Evolutionary conservation across 2,329 filamentous ascomycete genomes (phyloP).

Genomic region (Mollisia scopiformis): DNA sequence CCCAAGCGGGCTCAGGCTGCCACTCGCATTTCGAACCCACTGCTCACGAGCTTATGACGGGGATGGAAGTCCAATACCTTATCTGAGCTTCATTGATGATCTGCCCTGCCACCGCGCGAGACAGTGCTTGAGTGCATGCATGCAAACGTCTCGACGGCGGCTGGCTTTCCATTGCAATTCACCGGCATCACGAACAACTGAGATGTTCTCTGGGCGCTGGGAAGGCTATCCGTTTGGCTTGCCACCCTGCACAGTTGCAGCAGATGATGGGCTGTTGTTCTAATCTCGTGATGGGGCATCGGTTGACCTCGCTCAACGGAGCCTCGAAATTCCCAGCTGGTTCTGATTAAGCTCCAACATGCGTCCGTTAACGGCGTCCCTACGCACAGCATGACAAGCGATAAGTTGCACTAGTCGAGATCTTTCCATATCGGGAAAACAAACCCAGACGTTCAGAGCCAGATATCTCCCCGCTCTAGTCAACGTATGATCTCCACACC

Average conservation of each 20-base stretch:
- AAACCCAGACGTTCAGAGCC: slow-evolving; percentile 27
- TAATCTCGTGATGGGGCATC: neutral
- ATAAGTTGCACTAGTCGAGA: slow-evolving; percentile 21
- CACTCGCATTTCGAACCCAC: too few species aligned
- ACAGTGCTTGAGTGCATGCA: neutral
- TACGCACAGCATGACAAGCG: slow-evolving; percentile 22
- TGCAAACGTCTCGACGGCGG: neutral
- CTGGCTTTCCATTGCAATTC: neutral
- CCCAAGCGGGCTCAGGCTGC: too few species aligned
- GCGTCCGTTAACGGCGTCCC: slow-evolving; percentile 33
- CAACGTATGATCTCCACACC: slow-evolving; percentile 36
- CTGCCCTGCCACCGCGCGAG: neutral
- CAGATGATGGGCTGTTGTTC: neutral
- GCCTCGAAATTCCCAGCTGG: slow-evolving; percentile 16
- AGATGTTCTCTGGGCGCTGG: neutral
- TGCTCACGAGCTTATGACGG: neutral
- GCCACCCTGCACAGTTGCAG: neutral
- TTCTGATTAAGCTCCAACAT: slow-evolving; percentile 15
- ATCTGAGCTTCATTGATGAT: neutral
- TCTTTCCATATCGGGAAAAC: slow-evolving; percentile 36
- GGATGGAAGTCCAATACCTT: slow-evolving; percentile 1
- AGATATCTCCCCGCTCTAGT: slow-evolving; percentile 29
- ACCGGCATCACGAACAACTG: neutral
- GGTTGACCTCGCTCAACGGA: slow-evolving; percentile 12
- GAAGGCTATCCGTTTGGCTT: neutral